Evolutionary conservation across 2,329 filamentous ascomycete species (phyloP), one percentile per base, ranked within the genome.

Genomic region (Fusarium mangiferae): DNA sequence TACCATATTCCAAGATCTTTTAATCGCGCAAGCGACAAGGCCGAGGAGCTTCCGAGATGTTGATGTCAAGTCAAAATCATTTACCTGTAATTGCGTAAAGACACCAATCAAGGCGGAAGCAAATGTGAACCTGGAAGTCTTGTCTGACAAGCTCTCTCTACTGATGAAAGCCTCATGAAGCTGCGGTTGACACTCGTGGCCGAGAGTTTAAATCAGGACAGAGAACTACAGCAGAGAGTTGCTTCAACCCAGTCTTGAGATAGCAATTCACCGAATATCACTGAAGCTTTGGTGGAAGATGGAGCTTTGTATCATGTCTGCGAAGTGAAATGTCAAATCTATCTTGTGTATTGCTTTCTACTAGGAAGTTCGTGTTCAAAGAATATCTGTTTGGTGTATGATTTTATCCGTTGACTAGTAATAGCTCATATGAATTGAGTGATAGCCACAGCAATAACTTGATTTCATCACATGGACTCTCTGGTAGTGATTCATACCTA

Each of bases 261-360:
- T 20, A 20, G 12, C 12, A 26, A 10, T 26, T 26, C 17, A 13
- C 7, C 7, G 4, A 26, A 20, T 26, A 26, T 41, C 2, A 45
- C 12, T 3, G 1, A 45, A 12, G 3, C 24, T 20, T 45, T 20
- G 5, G 24, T 45, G 5, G 5, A 5, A 20, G 42, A 1, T 8
- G 4, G 7, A 8, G 7, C 26, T 26, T 26, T 45, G 6, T 18
- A 26, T 26, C 6, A 20, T 26, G 7, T 18, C 24, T 45, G n/a
- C 5, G 1, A 12, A 20, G 20, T 13, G 6, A 20, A 45, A 26
- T 26, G 3, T 14, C 8, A 45, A 13, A 20, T 42, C 5, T 15
- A 15, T 38, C 8, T 18, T 18, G 39, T 9, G 7, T 6, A 9
- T 41, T n/a, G 39, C 9, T 15, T n/a, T n/a, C n/a, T n/a, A 42